Evolutionary conservation across 2,329 filamentous ascomycete species (phyloP), one percentile per base, ranked within the genome.

Genomic region (Cladosporium sp.): DNA sequence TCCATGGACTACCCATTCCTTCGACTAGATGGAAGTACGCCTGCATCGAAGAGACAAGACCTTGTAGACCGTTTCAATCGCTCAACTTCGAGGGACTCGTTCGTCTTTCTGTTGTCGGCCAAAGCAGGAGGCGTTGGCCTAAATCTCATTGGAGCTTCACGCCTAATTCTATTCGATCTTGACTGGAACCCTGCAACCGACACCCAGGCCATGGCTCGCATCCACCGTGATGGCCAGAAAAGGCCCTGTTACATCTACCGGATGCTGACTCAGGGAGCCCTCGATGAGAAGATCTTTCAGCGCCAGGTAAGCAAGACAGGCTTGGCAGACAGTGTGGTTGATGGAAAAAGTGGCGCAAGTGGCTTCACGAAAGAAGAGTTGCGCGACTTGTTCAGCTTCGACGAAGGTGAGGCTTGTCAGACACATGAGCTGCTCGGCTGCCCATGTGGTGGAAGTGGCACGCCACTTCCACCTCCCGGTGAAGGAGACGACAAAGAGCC

Each of bases 151-250:
- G 85, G 85, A 8, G 85, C 84, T 4, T 85, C 81, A 27, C 78
- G 85, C 18, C 76, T 88, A 2, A 71, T 88, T 4, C 77, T 88
- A 1, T 88, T 86, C 58, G 85, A 88, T 57, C 78, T 85, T 7
- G 85, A 88, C 66, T 88, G 85, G 85, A 88, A 88, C 59, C 85
- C 85, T 1, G 82, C 83, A 0, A 85, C 82, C 0, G 85, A 88
- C 59, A 70, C 85, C 16, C 85, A 88, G 63, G 84, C 85, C 7
- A 87, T 88, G 83, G 85, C 84, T 11, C 80, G 85, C 12, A 84
- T 88, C 40, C 84, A 88, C 62, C 78, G 85, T 42, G 83, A 87
- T 57, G 85, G 85, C 0, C 85, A 88, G 62, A 85, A 83, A 62
- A 69, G 74, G 9, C 79, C 78, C 3, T 85, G 84, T 54, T 80